Evolutionary conservation across 1,284 basidiomycete species (phyloP).

Genomic region (Thelephora terrestris): DNA sequence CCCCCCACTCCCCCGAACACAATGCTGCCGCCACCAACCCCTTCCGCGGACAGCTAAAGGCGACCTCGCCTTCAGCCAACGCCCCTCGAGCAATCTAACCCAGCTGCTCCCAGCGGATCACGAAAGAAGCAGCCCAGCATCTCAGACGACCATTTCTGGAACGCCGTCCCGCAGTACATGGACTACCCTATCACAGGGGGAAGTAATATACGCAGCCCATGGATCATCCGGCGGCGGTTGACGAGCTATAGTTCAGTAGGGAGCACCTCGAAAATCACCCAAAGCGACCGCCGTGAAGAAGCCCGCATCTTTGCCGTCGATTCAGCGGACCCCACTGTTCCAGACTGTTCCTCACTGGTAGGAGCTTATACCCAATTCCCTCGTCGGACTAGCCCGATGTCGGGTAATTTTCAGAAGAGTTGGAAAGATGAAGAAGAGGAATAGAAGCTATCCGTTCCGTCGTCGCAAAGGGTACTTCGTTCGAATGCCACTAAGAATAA

Average conservation of each 20-base stretch:
- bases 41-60: neutral
- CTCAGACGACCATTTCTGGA: neutral
- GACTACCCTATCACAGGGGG: constrained; percentile 6
- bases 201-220: constrained; percentile 8
- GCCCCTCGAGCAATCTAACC: neutral
- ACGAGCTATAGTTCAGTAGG: constrained; percentile 32
- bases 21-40: neutral
- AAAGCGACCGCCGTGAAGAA: constrained; percentile 13
- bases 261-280: constrained; percentile 2
- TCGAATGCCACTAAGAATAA: constrained; percentile 13
- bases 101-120: neutral
- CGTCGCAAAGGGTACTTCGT: constrained; percentile 15
- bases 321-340: constrained; percentile 11
- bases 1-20: neutral
- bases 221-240: constrained; percentile 19
- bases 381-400: constrained; percentile 8
- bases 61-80: neutral
- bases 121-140: neutral
- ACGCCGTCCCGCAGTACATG: neutral
- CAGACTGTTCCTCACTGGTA: constrained; percentile 23
- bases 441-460: constrained; percentile 22
- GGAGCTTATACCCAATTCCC: constrained; percentile 16
- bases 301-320: constrained; percentile 4
- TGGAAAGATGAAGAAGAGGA: constrained; percentile 15
- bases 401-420: constrained; percentile 23